phyloP scores from a whole-genome alignment of 169 alveolate genomes.

The Plasmodium relictum region DNA sequence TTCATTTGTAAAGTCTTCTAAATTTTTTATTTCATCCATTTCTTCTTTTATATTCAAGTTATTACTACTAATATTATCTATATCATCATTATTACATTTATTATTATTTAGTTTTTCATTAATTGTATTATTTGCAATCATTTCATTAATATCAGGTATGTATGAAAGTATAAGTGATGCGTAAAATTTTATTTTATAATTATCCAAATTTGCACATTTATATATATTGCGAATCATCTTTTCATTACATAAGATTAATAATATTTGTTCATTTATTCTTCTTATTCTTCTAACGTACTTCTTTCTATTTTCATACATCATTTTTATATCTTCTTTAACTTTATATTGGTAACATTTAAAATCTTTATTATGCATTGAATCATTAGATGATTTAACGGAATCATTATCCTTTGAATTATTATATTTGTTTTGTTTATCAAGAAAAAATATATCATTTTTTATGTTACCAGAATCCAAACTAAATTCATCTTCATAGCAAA shows the following conservation, averaged over 20 bases:
- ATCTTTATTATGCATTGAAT: background rate
- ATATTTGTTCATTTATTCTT: slow-evolving; percentile 58
- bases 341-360: background rate
- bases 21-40: background rate
- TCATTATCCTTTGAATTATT: background rate
- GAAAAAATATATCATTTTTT: slow-evolving; percentile 14
- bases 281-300: slow-evolving; percentile 25
- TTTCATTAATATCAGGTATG: slow-evolving; percentile 34
- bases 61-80: background rate
- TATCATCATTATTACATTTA: background rate
- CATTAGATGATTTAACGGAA: background rate
- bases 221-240: slow-evolving; percentile 51
- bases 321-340: slow-evolving; percentile 30
- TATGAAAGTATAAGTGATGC: slow-evolving; percentile 50
- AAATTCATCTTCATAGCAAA: slow-evolving; percentile 56
- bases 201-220: slow-evolving; percentile 34
- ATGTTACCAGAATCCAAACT: slow-evolving; percentile 46
- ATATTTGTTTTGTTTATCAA: background rate
- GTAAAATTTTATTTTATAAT: slow-evolving; percentile 39
- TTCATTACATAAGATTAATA: slow-evolving; percentile 50
- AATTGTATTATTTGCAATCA: background rate
- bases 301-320: slow-evolving; percentile 16
- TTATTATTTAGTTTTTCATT: background rate
- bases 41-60: background rate
- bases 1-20: background rate